phyloP scores from a whole-genome alignment of 2,329 filamentous ascomycete genomes.

The Elsinoe fawcettii region DNA sequence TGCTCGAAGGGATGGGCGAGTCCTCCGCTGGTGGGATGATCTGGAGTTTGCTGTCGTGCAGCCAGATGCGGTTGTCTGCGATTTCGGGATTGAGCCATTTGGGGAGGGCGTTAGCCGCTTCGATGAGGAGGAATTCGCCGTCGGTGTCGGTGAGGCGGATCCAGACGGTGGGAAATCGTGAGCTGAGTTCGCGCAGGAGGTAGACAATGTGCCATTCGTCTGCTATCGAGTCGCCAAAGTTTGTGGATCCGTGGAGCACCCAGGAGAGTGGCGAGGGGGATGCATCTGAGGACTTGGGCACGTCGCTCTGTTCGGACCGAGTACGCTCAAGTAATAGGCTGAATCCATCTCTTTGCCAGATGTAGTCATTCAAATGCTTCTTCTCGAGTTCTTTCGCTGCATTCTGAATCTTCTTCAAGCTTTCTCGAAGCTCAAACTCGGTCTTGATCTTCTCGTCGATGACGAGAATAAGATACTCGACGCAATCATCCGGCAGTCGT shows the following conservation, averaged over 20 bases:
- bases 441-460: conserved; percentile 48
- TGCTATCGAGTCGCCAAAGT: conserved; percentile 89
- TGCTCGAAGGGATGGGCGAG: conserved; percentile 25
- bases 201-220: conserved; percentile 98
- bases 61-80: conserved; percentile 82
- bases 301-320: not conserved
- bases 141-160: conserved; percentile 77
- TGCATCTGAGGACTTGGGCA: not conserved
- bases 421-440: conserved; percentile 51
- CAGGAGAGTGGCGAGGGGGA: conserved; percentile 20
- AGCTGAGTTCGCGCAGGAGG: conserved; percentile 73
- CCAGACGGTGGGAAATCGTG: conserved; percentile 66
- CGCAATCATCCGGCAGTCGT: conserved; percentile 68
- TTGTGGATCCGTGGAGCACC: conserved; percentile 61
- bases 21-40: conserved; percentile 53
- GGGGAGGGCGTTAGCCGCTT: conserved; percentile 81
- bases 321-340: conserved; percentile 48
- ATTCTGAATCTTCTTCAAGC: conserved; percentile 65
- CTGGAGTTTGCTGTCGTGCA: conserved; percentile 66
- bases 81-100: conserved; percentile 88
- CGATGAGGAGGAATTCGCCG: conserved; percentile 90
- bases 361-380: conserved; percentile 69
- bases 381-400: conserved; percentile 56
- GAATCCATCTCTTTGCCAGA: conserved; percentile 83
- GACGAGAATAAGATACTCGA: conserved; percentile 76